A percentile compares a stretch with the other conserved stretches of the same genome.
These are phyloP conservation scores for Cyclostephanos tholiformis DNA, from an alignment of 108 stramenopile genomes.

Conservation along the genomic window DNA sequence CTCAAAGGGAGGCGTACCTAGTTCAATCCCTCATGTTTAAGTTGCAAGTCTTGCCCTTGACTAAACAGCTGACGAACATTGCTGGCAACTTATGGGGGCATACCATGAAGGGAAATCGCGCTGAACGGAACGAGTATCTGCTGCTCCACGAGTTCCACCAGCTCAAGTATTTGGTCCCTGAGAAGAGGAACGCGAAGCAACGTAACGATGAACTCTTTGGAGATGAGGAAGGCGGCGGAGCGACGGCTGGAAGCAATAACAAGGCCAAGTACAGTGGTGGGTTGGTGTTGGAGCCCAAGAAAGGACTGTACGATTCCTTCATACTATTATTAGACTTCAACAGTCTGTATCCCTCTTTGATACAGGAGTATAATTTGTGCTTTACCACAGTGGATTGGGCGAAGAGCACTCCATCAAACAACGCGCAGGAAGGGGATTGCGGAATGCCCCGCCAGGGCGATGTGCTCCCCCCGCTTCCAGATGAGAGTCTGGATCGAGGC, in stretches of 20 bases:
- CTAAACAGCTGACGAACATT: conserved; percentile 96
- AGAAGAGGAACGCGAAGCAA: conserved; percentile 68
- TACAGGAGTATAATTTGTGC: conserved; percentile 99
- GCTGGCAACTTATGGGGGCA: conserved; percentile 97
- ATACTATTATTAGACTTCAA: conserved; percentile 99
- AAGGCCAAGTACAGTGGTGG: conserved; percentile 98
- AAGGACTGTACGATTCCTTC: conserved; percentile 98
- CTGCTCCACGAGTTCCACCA: conserved; percentile 98
- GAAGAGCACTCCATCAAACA: conserved; percentile 19
- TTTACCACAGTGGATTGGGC: conserved; percentile 98
- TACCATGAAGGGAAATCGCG: conserved; percentile 95
- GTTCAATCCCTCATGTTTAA: conserved; percentile 93
- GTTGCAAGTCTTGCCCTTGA: conserved; percentile 95
- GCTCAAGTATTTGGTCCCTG: conserved; percentile 93
- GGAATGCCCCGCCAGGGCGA: conserved; percentile 52
- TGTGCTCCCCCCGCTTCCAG: conserved; percentile 89
- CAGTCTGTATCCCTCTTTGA: conserved; percentile 97
- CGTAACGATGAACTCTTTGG: conserved; percentile 52
- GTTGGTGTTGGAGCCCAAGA: conserved; percentile 99
- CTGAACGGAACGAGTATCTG: conserved; percentile 98
- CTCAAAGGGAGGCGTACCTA: conserved; percentile 90
- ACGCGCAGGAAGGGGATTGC: conserved; percentile 20
- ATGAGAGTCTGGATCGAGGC: conserved; percentile 75
- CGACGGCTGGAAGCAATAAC: conserved; percentile 20
- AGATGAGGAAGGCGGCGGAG: conserved; percentile 22